Percentiles rank a stretch among this genome's conserved stretches.
Evolutionary conservation across 495 filamentous ascomycete genomes (phyloP).

Genomic region (Delitschia confertaspora): DNA sequence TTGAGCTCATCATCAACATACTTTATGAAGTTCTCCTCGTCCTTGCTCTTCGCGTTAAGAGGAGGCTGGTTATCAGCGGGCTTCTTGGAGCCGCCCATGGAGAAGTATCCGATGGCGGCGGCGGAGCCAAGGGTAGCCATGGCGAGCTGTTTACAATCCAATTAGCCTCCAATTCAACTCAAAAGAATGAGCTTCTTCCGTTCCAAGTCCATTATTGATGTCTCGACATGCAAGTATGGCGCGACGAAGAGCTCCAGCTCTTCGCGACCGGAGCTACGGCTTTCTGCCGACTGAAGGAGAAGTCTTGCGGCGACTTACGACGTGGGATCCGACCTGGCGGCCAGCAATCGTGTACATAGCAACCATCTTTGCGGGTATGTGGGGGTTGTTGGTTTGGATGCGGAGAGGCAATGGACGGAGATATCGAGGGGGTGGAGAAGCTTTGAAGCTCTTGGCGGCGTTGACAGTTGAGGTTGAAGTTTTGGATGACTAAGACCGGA

Average conservation of each 20-base stretch:
- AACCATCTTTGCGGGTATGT: constrained; percentile 63
- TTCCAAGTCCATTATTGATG: too few relatives aligned
- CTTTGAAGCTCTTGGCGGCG: constrained; percentile 4
- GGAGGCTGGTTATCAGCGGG: constrained; percentile 55
- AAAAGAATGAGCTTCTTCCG: constrained; percentile 5
- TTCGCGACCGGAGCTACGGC: background rate
- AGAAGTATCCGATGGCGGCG: constrained; percentile 48
- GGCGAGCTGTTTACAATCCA: constrained; percentile 55
- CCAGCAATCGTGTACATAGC: constrained; percentile 76
- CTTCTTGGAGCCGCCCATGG: constrained; percentile 55
- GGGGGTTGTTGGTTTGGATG: constrained; percentile 35
- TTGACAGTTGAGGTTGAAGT: constrained; percentile 9
- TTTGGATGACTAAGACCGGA: constrained; percentile 12
- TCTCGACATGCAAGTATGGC: background rate
- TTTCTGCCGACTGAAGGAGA: constrained; percentile 3
- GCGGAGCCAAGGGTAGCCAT: constrained; percentile 68
- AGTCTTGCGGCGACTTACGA: constrained; percentile 48
- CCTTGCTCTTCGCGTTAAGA: constrained; percentile 77
- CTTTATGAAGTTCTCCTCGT: constrained; percentile 98
- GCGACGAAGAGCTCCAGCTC: background rate
- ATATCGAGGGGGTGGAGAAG: constrained; percentile 23
- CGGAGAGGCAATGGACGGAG: constrained; percentile 28
- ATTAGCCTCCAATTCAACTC: constrained; percentile 11
- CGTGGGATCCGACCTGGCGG: constrained; percentile 86
- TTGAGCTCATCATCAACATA: constrained; percentile 40